These are phyloP conservation scores for Phytophthora nicotianae DNA, from an alignment of 352 stramenopile species.

Conservation along the genomic window DNA sequence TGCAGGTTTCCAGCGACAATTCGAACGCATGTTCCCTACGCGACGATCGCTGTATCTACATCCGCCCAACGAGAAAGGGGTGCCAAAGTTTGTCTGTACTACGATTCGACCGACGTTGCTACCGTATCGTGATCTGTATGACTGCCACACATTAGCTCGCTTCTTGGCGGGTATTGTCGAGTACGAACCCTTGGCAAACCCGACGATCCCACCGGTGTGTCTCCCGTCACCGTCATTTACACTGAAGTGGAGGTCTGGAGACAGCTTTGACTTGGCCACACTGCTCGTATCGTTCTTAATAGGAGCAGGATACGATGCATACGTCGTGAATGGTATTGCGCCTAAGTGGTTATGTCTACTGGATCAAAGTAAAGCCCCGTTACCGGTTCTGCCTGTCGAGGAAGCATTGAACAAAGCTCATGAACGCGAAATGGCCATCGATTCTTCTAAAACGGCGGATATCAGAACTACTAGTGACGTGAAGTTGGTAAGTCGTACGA, in stretches of 20 bases:
- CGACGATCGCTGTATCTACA: slow-evolving; percentile 86
- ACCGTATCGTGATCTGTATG: slow-evolving; percentile 92
- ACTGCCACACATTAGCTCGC: slow-evolving; percentile 78
- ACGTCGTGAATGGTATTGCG: slow-evolving; percentile 90
- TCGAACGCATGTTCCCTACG: slow-evolving; percentile 86
- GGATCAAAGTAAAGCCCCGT: slow-evolving; percentile 87
- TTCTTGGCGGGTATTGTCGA: slow-evolving; percentile 93
- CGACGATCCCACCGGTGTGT: slow-evolving; percentile 67
- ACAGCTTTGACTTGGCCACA: slow-evolving; percentile 93
- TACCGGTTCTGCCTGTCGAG: slow-evolving; percentile 63
- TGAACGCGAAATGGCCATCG: slow-evolving; percentile 32
- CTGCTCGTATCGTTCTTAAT: slow-evolving; percentile 92
- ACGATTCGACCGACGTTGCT: slow-evolving; percentile 93
- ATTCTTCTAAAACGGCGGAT: slow-evolving; percentile 16
- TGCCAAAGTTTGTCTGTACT: slow-evolving; percentile 95
- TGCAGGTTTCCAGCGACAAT: slow-evolving; percentile 90
- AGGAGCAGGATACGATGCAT: slow-evolving; percentile 94
- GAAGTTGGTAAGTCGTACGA: slow-evolving; percentile 58
- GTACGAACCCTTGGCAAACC: slow-evolving; percentile 94
- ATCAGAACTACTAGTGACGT: slow-evolving; percentile 26
- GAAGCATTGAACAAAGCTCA: slow-evolving; percentile 51
- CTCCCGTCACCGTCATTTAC: slow-evolving; percentile 89
- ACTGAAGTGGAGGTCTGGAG: slow-evolving; percentile 87
- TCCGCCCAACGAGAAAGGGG: slow-evolving; percentile 91
- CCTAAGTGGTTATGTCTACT: slow-evolving; percentile 90